Conservation (phyloP, 805 yeast species). For the Wickerhamomyces hampshirensis region DNA sequence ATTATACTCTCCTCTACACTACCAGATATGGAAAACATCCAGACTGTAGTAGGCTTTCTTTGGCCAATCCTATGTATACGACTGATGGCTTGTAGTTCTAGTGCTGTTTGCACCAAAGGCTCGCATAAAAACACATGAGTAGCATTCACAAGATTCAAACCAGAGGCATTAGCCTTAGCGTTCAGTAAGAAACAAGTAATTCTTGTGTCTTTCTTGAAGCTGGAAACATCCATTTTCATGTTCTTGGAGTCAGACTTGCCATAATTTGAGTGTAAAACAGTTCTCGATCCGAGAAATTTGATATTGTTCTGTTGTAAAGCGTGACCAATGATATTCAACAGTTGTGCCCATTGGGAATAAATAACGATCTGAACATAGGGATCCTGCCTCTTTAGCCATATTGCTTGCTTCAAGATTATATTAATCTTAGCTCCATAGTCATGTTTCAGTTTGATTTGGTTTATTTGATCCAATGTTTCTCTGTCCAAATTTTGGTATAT, state of each 20-base stretch:
- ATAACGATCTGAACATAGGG: constrained; percentile 63
- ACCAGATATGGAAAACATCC: constrained; percentile 83
- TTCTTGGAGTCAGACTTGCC: constrained; percentile 1
- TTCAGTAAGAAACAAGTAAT: constrained; percentile 84
- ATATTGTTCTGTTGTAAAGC: constrained; percentile 62
- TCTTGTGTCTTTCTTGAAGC: constrained; percentile 52
- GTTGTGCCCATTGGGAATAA: constrained; percentile 85
- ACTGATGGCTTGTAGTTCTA: constrained; percentile 89
- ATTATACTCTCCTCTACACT: constrained; percentile 89
- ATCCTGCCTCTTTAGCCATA: constrained; percentile 55
- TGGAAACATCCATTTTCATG: constrained; percentile 37
- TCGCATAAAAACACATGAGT: constrained; percentile 90
- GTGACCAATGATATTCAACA: constrained; percentile 58
- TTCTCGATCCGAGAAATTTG: constrained; percentile 47
- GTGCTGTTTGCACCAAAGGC: constrained; percentile 81
- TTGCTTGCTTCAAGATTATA: constrained; percentile 66
- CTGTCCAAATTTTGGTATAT: constrained; percentile 34
- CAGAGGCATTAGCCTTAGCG: constrained; percentile 85
- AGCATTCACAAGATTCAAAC: constrained; percentile 87
- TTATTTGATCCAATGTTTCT: constrained; percentile 39
- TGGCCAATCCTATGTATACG: constrained; percentile 94
- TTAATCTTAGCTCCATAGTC: constrained; percentile 86
- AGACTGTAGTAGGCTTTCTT: constrained; percentile 70
- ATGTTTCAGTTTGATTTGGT: constrained; percentile 36
- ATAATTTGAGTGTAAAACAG: constrained; percentile 5